These are phyloP conservation scores for Arthrobotrys sphaeroides DNA, from an alignment of 2,329 filamentous ascomycete genomes.

Conservation along the genomic window DNA sequence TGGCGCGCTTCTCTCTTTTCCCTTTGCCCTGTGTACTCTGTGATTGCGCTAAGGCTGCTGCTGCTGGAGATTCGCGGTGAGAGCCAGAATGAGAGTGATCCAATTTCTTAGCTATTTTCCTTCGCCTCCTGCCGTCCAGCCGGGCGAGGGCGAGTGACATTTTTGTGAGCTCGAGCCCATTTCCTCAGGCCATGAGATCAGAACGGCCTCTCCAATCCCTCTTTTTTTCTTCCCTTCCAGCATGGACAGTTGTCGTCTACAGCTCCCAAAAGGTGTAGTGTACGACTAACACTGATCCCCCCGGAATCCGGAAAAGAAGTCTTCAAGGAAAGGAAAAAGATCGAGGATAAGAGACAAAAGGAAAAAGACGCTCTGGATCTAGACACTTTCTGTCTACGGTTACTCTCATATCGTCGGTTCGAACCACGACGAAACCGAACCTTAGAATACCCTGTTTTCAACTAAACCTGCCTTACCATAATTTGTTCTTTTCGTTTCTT, in stretches of 20 bases:
- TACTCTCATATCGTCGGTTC: slow-evolving; percentile 15
- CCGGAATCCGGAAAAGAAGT: not conserved
- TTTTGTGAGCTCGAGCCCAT: not conserved
- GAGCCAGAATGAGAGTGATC: slow-evolving; percentile 31
- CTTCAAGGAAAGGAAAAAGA: not conserved
- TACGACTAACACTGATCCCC: not conserved
- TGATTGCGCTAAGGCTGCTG: not conserved
- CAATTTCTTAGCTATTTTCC: slow-evolving; percentile 16
- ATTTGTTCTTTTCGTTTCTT: not conserved
- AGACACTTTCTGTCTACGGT: slow-evolving; percentile 38
- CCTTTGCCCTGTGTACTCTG: no score
- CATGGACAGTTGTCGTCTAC: not conserved
- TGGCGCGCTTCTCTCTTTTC: not conserved
- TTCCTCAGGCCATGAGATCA: slow-evolving; percentile 10
- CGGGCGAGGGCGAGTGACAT: not conserved
- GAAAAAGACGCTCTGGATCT: slow-evolving; percentile 8
- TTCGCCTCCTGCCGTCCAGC: not conserved
- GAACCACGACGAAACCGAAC: slow-evolving; percentile 11
- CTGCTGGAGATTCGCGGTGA: not conserved
- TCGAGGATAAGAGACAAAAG: no score
- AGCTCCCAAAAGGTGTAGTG: not conserved
- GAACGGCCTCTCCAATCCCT: slow-evolving; percentile 10
- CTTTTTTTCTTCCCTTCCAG: not conserved
- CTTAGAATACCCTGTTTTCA: not conserved
- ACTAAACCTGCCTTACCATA: not conserved